phyloP scores from a whole-genome alignment of 1,284 basidiomycete genomes.

The Fomitopsis pinicola region DNA sequence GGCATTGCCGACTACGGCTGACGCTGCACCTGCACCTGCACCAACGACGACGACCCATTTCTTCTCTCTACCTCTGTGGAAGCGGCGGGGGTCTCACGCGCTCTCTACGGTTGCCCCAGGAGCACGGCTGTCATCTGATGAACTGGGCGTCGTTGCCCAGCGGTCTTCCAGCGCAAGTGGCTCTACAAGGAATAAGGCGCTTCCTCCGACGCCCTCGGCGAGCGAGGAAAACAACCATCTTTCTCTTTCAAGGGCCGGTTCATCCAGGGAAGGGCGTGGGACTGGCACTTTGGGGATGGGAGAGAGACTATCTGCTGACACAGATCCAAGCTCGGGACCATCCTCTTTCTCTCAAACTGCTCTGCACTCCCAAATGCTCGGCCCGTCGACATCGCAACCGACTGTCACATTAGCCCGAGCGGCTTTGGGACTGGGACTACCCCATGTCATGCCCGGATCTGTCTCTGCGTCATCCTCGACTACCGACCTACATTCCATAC shows the following conservation, averaged over 20 bases:
- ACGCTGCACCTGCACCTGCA: constrained; percentile 47
- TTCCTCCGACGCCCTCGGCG: constrained; percentile 58
- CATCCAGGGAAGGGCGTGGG: constrained; percentile 1
- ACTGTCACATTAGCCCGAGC: constrained; percentile 51
- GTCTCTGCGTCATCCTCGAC: constrained; percentile 37
- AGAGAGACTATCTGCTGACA: constrained; percentile 7
- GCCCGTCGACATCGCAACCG: constrained; percentile 29
- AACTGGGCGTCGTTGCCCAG: constrained; percentile 22
- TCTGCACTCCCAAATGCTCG: constrained; percentile 16
- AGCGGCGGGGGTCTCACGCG: constrained; percentile 35
- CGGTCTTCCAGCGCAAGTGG: constrained; percentile 18
- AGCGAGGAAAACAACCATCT: constrained; percentile 14
- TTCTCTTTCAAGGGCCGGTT: constrained; percentile 6
- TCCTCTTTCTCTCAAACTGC: constrained; percentile 15
- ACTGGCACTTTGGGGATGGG: constrained; percentile 2
- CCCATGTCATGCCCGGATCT: constrained; percentile 43
- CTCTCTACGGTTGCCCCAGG: constrained; percentile 23
- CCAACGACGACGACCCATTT: constrained; percentile 50
- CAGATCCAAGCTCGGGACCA: constrained; percentile 11
- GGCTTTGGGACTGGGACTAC: constrained; percentile 53
- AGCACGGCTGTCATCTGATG: constrained; percentile 21
- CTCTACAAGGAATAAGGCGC: constrained; percentile 53
- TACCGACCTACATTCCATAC: constrained; percentile 36
- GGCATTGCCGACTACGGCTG: constrained; percentile 47
- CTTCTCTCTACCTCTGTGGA: constrained; percentile 65